Evolutionary conservation across 1,284 basidiomycete genomes (phyloP).

Genomic region (Mycosarcoma maydis): DNA sequence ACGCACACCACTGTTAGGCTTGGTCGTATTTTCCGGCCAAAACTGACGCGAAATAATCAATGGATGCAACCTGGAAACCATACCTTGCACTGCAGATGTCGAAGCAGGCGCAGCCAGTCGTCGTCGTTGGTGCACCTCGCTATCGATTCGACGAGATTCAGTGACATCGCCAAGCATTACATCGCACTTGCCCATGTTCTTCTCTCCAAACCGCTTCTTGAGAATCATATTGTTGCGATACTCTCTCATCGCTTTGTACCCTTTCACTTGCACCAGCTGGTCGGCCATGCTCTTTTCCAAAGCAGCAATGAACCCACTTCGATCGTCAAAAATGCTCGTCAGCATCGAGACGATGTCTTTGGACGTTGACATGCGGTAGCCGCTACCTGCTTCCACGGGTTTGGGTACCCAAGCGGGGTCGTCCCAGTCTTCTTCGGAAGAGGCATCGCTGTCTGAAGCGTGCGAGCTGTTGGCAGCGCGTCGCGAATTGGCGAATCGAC

Average conservation of each 20-base stretch:
- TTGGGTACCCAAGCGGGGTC: conserved; percentile 55
- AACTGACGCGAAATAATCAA: conserved; percentile 62
- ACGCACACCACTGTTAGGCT: not conserved
- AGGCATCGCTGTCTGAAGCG: conserved; percentile 36
- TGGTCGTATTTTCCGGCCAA: conserved; percentile 56
- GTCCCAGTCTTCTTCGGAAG: conserved; percentile 46
- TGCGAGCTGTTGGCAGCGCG: conserved; percentile 14
- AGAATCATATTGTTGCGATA: conserved; percentile 64
- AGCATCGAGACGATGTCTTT: conserved; percentile 64
- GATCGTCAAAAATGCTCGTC: conserved; percentile 65
- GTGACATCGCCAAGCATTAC: conserved; percentile 65
- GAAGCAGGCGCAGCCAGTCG: not conserved
- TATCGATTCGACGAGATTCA: conserved; percentile 50
- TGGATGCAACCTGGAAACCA: conserved; percentile 51
- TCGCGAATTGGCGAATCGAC: conserved; percentile 1
- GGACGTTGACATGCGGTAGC: conserved; percentile 56
- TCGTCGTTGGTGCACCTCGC: conserved; percentile 32
- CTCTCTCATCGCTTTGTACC: conserved; percentile 55
- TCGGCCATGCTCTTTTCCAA: conserved; percentile 63
- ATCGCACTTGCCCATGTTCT: conserved; percentile 61
- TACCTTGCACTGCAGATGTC: conserved; percentile 22
- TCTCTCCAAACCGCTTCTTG: conserved; percentile 63
- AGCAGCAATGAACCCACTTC: conserved; percentile 58
- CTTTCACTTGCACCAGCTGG: conserved; percentile 56
- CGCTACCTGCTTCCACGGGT: conserved; percentile 52